phyloP scores from a whole-genome alignment of 345 rosid species.

The Arabis hirsuta region DNA sequence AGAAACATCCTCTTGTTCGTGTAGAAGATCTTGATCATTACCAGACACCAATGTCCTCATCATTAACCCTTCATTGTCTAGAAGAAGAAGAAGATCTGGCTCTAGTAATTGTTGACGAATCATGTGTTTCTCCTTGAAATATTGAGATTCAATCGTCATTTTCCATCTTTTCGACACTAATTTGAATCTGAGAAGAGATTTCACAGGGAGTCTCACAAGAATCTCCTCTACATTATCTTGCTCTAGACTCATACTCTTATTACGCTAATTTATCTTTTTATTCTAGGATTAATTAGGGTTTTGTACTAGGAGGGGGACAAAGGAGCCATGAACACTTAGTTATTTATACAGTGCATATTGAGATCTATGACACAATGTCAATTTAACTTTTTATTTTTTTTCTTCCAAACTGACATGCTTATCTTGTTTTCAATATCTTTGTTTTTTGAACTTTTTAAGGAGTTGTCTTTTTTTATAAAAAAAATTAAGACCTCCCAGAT shows the following conservation, averaged over 20 bases:
- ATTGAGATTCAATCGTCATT: neutral
- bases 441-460: too few species aligned
- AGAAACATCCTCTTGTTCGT: neutral
- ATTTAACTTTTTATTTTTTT: neutral
- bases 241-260: neutral
- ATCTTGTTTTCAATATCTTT: neutral
- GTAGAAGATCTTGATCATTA: neutral
- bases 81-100: neutral
- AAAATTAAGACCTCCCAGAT: neutral
- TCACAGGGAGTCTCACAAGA: conserved; percentile 16
- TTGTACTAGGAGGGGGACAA: neutral
- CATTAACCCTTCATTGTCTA: neutral
- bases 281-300: neutral
- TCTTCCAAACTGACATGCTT: neutral
- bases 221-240: conserved; percentile 3
- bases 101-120: neutral
- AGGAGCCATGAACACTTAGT: neutral
- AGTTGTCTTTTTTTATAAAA: neutral
- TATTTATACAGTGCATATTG: neutral
- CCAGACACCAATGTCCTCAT: neutral
- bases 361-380: neutral
- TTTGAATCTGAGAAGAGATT: conserved; percentile 11
- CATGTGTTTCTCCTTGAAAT: conserved; percentile 17
- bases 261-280: neutral
- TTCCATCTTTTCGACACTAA: conserved; percentile 1